Conservation (phyloP, 495 filamentous ascomycete genomes). For the Penicillium paradoxum region DNA sequence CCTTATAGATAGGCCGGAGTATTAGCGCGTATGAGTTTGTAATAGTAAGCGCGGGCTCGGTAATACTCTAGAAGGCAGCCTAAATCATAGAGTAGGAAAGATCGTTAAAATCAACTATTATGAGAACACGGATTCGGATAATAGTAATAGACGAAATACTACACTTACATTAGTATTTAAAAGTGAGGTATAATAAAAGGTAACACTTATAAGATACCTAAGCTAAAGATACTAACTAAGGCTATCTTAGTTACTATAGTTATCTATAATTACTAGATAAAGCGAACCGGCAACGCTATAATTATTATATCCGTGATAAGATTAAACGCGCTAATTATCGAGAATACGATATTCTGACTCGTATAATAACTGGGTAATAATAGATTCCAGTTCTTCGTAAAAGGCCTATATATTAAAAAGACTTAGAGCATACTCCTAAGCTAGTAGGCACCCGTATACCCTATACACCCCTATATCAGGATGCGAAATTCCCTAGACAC, state of each 20-base stretch:
- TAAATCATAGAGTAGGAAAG: constrained; percentile 24
- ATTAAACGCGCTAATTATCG: constrained; percentile 26
- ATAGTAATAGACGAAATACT: constrained; percentile 24
- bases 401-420: constrained; percentile 31
- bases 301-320: constrained; percentile 42
- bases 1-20: constrained; percentile 19
- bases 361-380: constrained; percentile 12
- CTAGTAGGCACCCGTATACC: constrained; percentile 23
- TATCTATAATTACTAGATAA: constrained; percentile 35
- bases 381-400: constrained; percentile 21
- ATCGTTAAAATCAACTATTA: constrained; percentile 15
- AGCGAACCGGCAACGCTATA: constrained; percentile 35
- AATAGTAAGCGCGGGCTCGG: constrained; percentile 21
- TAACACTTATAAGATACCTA: constrained; percentile 19
- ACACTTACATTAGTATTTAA: neutral
- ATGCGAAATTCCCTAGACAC: constrained; percentile 35
- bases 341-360: constrained; percentile 21
- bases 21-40: constrained; percentile 21
- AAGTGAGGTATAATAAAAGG: too few relatives aligned
- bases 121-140: constrained; percentile 21
- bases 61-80: constrained; percentile 25
- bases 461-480: constrained; percentile 29
- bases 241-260: constrained; percentile 16
- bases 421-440: constrained; percentile 19
- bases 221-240: constrained; percentile 14